Percentiles rank a stretch among this genome's conserved stretches.
phyloP scores from a whole-genome alignment of 148 eudicot species.

The Rhododendron ferrugineum region DNA sequence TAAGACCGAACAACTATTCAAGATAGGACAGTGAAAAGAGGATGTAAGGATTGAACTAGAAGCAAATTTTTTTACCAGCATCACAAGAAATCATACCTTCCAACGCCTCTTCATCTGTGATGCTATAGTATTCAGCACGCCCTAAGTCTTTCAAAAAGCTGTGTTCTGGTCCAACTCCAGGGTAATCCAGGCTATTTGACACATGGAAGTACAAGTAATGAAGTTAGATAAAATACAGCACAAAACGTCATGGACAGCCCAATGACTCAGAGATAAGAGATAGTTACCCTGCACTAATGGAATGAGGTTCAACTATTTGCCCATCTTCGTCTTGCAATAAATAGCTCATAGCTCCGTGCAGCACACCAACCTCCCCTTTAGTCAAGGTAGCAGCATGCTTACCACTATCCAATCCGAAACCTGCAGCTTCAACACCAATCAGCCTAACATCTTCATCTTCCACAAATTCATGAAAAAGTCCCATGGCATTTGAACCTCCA shows the following conservation, averaged over 20 bases:
- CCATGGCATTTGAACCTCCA: conserved; percentile 93
- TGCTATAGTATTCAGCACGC: conserved; percentile 88
- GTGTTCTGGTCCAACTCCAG: conserved; percentile 99
- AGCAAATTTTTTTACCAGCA: not conserved
- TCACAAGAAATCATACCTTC: conserved; percentile 47
- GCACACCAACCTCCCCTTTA: conserved; percentile 88
- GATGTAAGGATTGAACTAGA: not conserved
- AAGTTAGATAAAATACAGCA: not conserved
- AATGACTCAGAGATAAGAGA: not conserved
- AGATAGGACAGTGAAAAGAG: not conserved
- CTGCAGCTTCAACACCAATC: conserved; percentile 92
- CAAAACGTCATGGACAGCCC: not conserved
- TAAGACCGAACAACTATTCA: not conserved
- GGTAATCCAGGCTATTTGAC: conserved; percentile 70
- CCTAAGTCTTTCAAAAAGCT: conserved; percentile 89
- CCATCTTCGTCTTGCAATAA: conserved; percentile 98
- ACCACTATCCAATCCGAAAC: conserved; percentile 70
- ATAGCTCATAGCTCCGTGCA: conserved; percentile 98
- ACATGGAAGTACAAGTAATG: not conserved
- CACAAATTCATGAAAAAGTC: conserved; percentile 88
- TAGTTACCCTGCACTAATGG: conserved; percentile 94
- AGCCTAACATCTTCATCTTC: conserved; percentile 69
- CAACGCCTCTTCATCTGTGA: conserved; percentile 88
- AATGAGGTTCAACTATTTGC: conserved; percentile 91
- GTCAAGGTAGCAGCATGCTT: conserved; percentile 85